phyloP scores from a whole-genome alignment of 2,329 filamentous ascomycete species.

The Cordyceps pruinosa region DNA sequence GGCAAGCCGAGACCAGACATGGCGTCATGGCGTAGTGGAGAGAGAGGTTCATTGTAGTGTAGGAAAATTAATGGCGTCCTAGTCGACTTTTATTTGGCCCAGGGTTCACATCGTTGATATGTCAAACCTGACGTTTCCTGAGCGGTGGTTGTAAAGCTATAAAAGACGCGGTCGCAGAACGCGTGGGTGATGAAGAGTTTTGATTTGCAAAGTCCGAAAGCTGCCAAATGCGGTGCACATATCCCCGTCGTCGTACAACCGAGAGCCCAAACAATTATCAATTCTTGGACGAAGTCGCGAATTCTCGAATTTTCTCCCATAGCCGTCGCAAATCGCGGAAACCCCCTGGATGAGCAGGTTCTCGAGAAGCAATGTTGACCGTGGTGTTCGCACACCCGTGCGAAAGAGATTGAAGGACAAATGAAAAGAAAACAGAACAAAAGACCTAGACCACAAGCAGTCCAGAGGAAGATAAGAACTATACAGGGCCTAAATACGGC shows the following conservation, averaged over 20 bases:
- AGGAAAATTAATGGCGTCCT: constrained; percentile 8
- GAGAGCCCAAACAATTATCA: constrained; percentile 30
- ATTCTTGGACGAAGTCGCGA: constrained; percentile 25
- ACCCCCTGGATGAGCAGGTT: constrained; percentile 30
- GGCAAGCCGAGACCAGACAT: background rate
- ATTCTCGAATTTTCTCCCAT: constrained; percentile 25
- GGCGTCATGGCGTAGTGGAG: background rate
- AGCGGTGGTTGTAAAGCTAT: constrained; percentile 27
- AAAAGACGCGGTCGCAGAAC: constrained; percentile 30
- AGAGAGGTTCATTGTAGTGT: background rate
- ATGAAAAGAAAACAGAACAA: constrained; percentile 21
- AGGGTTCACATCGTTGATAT: constrained; percentile 27
- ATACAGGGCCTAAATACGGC: constrained; percentile 9
- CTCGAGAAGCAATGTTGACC: constrained; percentile 18
- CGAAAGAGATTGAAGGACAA: constrained; percentile 14
- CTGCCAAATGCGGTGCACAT: constrained; percentile 32
- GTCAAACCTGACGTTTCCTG: constrained; percentile 29
- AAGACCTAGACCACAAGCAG: constrained; percentile 1
- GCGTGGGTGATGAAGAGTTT: constrained; percentile 32
- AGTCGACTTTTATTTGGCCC: constrained; percentile 22
- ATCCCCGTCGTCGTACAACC: constrained; percentile 31
- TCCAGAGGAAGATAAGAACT: constrained; percentile 3
- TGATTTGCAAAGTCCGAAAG: constrained; percentile 35
- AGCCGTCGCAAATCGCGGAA: constrained; percentile 31
- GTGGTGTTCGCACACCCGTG: background rate